phyloP scores from a whole-genome alignment of 106 monocot species.

The Posidonia australis region DNA sequence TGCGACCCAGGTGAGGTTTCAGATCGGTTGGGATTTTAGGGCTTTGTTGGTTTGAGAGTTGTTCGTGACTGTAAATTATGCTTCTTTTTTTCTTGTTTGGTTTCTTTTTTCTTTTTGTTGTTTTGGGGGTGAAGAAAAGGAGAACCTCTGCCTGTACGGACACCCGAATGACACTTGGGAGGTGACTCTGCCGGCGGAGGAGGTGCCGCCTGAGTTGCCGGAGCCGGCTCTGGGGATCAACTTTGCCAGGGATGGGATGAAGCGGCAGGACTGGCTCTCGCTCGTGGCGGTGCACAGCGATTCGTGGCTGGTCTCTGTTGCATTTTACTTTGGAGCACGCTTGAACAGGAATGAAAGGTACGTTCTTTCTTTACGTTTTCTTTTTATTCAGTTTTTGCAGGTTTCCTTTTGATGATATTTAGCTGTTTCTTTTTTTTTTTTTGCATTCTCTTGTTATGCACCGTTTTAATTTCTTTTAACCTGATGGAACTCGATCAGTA shows the following conservation, averaged over 20 bases:
- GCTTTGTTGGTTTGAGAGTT: background rate
- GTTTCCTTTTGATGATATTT: too few relatives aligned
- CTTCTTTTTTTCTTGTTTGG: background rate
- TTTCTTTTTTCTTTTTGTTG: background rate
- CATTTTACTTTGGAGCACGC: constrained; percentile 67
- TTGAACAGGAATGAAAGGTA: constrained; percentile 91
- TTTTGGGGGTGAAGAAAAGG: constrained; percentile 46
- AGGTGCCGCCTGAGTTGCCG: constrained; percentile 89
- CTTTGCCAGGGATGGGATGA: constrained; percentile 93
- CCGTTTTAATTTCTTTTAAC: too few relatives aligned
- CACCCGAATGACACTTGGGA: constrained; percentile 69
- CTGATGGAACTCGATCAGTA: too few relatives aligned
- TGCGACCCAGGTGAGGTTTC: constrained; percentile 73
- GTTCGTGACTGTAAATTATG: background rate
- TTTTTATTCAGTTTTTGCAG: too few relatives aligned
- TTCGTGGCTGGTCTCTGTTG: constrained; percentile 84
- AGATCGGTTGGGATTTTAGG: background rate
- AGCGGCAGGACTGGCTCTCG: constrained; percentile 80
- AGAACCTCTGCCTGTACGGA: constrained; percentile 79
- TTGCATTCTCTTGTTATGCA: too few relatives aligned
- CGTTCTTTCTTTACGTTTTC: background rate
- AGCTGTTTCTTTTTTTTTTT: too few relatives aligned
- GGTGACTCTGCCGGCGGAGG: constrained; percentile 81
- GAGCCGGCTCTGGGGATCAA: constrained; percentile 94
- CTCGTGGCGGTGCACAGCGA: constrained; percentile 93